A percentile compares a stretch with the other conserved stretches of the same genome.
Evolutionary conservation across 352 stramenopile genomes (phyloP).

Genomic region (Salisapilia sapeloensis): DNA sequence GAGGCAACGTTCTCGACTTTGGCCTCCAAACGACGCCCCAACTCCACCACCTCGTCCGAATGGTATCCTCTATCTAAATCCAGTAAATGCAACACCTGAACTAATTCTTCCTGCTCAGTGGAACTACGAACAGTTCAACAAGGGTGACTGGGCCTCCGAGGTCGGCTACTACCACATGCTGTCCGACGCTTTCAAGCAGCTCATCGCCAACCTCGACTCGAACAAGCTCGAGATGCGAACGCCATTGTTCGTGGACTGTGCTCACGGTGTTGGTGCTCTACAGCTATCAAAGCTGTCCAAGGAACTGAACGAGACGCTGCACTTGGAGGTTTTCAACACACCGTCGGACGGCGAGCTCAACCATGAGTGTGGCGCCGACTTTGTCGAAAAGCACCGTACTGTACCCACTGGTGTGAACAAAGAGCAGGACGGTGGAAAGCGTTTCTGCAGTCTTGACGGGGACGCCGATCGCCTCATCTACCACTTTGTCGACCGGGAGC

Average conservation of each 20-base stretch:
- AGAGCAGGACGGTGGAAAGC: conserved; percentile 49
- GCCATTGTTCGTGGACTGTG: conserved; percentile 85
- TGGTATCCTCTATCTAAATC: conserved; percentile 32
- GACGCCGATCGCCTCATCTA: conserved; percentile 98
- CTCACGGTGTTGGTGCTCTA: conserved; percentile 83
- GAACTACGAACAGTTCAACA: conserved; percentile 82
- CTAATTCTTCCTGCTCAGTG: conserved; percentile 20
- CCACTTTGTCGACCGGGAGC: conserved; percentile 80
- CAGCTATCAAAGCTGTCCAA: conserved; percentile 65
- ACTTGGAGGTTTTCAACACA: conserved; percentile 69
- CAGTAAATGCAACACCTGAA: too few relatives aligned
- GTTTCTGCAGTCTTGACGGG: conserved; percentile 91
- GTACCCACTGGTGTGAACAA: conserved; percentile 45
- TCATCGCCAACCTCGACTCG: conserved; percentile 62
- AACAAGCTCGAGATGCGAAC: conserved; percentile 70
- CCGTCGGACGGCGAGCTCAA: conserved; percentile 87
- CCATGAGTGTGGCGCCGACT: conserved; percentile 91
- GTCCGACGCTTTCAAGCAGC: conserved; percentile 81
- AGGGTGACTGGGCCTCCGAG: conserved; percentile 76
- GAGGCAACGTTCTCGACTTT: conserved; percentile 87
- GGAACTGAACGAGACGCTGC: conserved; percentile 60
- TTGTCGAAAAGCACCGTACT: conserved; percentile 90
- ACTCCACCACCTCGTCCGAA: conserved; percentile 94
- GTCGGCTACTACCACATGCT: conserved; percentile 94
- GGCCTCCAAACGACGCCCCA: conserved; percentile 94